Base-by-base conservation (phyloP, 805 yeast genomes). In the Lipomyces starkeyi region DNA sequence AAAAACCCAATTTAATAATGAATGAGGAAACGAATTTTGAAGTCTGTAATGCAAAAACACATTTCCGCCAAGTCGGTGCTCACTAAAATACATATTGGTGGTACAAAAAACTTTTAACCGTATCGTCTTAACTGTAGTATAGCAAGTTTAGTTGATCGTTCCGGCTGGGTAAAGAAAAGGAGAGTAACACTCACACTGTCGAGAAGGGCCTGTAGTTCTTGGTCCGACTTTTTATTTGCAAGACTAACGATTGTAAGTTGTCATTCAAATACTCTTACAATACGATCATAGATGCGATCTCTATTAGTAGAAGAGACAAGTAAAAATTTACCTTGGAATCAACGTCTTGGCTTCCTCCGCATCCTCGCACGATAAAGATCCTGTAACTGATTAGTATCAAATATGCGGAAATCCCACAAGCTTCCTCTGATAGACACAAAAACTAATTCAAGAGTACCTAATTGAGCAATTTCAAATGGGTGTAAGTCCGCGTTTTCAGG, bases 291-390 rank as follows among this genome's bases (percentile, higher is more conserved):
- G 49, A 6, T 8, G 20, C 49, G n/a, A n/a, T 7, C 13, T 43
- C 49, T 7, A 17, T n/a, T 43, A n/a, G 9, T 6, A 37, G 55
- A 25, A 53, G 25, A 47, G 5, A 37, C 13, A 7, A 22, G n/a
- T 6, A 13, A 49, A 40, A 37, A 11, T 35, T 29, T 67, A 71
- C 74, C 74, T 71, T 59, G 99, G 98, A 67, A 95, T 89, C 75
- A 95, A 83, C 20, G 97, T 91, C 80, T 91, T 91, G 49, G 98
- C 98, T 82, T 95, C 99, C 76, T 91, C 99, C 5, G 97, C 93
- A 71, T 94, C 98, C 76, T 94, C 99, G 80, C 98, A 93, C 37
- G 95, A 90, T 70, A 94, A 83, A 2, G 97, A 91, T 0, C 96
- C 94, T 66, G 37, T 29, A 27, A 63, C 7, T 20, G 20, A 49